Base-by-base conservation (phyloP, 2,329 filamentous ascomycete genomes). In the Lachnellula subtilissima region DNA sequence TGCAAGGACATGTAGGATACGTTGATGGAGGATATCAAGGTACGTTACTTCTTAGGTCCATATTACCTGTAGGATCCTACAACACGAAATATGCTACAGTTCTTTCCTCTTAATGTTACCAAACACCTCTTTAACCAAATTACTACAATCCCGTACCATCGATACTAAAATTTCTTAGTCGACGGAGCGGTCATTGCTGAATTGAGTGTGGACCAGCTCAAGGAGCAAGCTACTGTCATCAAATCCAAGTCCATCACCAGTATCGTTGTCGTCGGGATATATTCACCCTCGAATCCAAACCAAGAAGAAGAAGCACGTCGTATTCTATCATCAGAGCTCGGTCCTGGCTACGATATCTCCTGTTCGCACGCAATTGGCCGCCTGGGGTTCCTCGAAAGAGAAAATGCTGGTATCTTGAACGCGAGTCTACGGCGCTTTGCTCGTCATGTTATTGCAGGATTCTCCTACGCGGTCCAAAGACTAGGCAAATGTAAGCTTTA, bases 401-500 rank as follows among this genome's bases (percentile, higher is more conserved):
- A 87, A 67, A 87, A 87, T 63, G 83, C 84, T 0, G 78, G 81
- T 2, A 83, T 87, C 17, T 71, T 87, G 19, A 87, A 87, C 60
- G 84, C 83, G 0, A 78, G 82, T 2, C 83, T 87, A 36, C 71
- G 85, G 11, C 66, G 74, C 0, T 84, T 85, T 63, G 83, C 82
- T 0, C 73, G 76, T 15, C 74, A 74, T 59, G 85, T 82, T 0
- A 84, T 85, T 57, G 72, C 71, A 9, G 77, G 77, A 0, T 86
- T 87, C 60, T 73, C 78, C 23, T 71, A 73, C 39, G 78, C 83
- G 0, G 75, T 85, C 45, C 68, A 69, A 42, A 71, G 73, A 2
- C 69, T 86, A 2, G 80, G 80, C 0, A 74, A 84, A 0, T 65
- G 62, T 50, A 65, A 62, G 19, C 48, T 64, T 4, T 86, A 83